Percentiles rank a stretch among this genome's conserved stretches.
These are phyloP conservation scores for Skeletonema marinoi DNA, from an alignment of 108 stramenopile species.

Conservation along the genomic window DNA sequence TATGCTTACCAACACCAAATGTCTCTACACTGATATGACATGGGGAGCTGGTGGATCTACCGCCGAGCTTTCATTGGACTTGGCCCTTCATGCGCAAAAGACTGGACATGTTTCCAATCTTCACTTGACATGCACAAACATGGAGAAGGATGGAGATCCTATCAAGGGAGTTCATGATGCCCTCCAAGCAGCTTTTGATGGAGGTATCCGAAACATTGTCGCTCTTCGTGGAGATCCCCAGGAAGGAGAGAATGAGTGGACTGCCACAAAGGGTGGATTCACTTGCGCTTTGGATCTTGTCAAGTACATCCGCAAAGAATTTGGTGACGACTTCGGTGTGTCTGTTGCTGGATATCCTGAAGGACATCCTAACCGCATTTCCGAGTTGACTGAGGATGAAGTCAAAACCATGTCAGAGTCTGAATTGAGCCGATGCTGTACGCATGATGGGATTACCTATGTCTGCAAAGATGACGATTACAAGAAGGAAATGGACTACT, in stretches of 20 bases:
- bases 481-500: constrained; percentile 96
- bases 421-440: constrained; percentile 83
- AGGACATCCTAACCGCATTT: constrained; percentile 96
- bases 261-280: constrained; percentile 95
- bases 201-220: constrained; percentile 97
- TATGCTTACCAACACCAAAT: constrained; percentile 81
- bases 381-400: constrained; percentile 70
- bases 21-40: constrained; percentile 97
- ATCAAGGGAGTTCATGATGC: constrained; percentile 87
- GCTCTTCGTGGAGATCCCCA: constrained; percentile 99
- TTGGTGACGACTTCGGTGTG: constrained; percentile 93
- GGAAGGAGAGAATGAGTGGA: constrained; percentile 96
- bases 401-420: constrained; percentile 72
- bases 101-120: constrained; percentile 96
- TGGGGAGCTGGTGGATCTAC: constrained; percentile 99
- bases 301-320: constrained; percentile 89
- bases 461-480: constrained; percentile 96
- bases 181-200: constrained; percentile 72
- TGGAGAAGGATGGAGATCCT: constrained; percentile 87
- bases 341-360: constrained; percentile 99
- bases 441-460: constrained; percentile 80
- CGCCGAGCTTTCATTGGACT: constrained; percentile 92
- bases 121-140: constrained; percentile 99
- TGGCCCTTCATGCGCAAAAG: constrained; percentile 81
- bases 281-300: constrained; percentile 97